Percentiles rank a stretch among this genome's conserved stretches.
Conservation (phyloP, 1,139 yeast genomes). For the Candida sp. region DNA sequence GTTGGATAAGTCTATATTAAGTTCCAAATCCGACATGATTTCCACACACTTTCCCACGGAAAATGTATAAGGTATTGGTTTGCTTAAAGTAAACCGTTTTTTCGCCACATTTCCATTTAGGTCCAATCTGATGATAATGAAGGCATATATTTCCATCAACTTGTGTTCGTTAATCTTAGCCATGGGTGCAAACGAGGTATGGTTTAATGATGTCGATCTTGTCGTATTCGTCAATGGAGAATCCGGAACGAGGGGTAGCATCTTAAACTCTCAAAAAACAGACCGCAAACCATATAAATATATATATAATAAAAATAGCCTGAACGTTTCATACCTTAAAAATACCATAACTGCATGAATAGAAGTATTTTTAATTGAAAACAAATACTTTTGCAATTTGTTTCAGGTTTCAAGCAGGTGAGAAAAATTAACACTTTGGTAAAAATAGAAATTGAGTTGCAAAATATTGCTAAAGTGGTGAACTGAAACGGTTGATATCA, state of each 20-base stretch:
- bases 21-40: slow-evolving; percentile 46
- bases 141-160: slow-evolving; percentile 49
- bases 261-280: background rate
- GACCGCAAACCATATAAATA: background rate
- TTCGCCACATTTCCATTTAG: slow-evolving; percentile 21
- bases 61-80: slow-evolving; percentile 51
- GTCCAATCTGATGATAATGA: slow-evolving; percentile 48
- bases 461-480: too few species aligned
- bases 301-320: too few species aligned
- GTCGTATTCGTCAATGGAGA: background rate
- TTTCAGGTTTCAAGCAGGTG: background rate
- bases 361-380: background rate
- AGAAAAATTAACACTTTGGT: background rate
- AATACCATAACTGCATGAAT: background rate
- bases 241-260: background rate
- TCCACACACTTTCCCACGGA: slow-evolving; percentile 47
- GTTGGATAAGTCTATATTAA: slow-evolving; percentile 45
- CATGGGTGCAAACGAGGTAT: background rate
- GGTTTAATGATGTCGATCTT: background rate
- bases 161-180: slow-evolving; percentile 1
- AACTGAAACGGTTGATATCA: too few species aligned
- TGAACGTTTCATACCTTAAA: background rate
- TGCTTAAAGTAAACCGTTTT: slow-evolving; percentile 12
- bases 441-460: too few species aligned
- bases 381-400: background rate